Conservation (phyloP, 1,284 basidiomycete species). For the Coniferiporia sulphurascens region DNA sequence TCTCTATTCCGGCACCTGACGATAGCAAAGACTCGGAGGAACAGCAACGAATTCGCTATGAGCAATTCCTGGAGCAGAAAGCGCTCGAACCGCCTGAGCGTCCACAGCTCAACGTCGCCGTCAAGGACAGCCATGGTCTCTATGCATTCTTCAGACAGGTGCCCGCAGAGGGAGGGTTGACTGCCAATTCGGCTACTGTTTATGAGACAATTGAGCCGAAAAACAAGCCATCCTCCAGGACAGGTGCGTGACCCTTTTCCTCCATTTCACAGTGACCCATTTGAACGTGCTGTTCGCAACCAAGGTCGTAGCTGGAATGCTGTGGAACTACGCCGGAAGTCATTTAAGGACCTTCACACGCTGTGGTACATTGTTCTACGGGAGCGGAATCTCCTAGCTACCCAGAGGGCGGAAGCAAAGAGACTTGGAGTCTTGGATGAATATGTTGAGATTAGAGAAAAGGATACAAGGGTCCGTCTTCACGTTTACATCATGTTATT, state of each 20-base stretch:
- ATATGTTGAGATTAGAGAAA: conserved; percentile 28
- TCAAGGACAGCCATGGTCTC: conserved; percentile 61
- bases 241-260: conserved; percentile 6
- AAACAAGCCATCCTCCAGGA: conserved; percentile 27
- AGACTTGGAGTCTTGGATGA: conserved; percentile 24
- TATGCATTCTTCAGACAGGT: conserved; percentile 68
- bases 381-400: conserved; percentile 85
- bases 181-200: conserved; percentile 20
- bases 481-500: conserved; percentile 8
- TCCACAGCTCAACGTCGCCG: conserved; percentile 39
- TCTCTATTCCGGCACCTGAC: neutral
- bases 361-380: conserved; percentile 88
- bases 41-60: conserved; percentile 12
- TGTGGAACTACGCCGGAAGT: conserved; percentile 81
- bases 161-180: conserved; percentile 31
- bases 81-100: conserved; percentile 27
- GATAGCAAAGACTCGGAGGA: conserved; percentile 7
- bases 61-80: conserved; percentile 14
- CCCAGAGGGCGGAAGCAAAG: conserved; percentile 45
- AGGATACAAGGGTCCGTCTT: conserved; percentile 15
- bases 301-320: conserved; percentile 84
- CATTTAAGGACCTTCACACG: conserved; percentile 87
- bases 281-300: conserved; percentile 20
- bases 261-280: conserved; percentile 17
- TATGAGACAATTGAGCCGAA: conserved; percentile 45